Evolutionary conservation across 495 filamentous ascomycete species (phyloP).

Genomic region (Neurospora sp.): DNA sequence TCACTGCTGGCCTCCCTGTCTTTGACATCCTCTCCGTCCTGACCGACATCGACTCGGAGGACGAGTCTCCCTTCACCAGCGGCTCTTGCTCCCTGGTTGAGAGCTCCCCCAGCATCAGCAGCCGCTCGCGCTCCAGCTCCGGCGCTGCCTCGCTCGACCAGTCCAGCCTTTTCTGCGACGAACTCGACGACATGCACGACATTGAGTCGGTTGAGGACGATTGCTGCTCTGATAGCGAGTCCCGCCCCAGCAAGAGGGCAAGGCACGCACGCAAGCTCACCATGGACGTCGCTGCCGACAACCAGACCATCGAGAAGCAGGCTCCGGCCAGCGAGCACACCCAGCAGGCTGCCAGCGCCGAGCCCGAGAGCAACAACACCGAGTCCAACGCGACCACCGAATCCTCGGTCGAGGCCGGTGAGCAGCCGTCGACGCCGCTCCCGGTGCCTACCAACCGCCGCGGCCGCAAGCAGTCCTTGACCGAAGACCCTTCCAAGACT

Average conservation of each 20-base stretch:
- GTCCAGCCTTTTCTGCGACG: slow-evolving; percentile 62
- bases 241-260: background rate
- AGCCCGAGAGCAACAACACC: slow-evolving; percentile 10
- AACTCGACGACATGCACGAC: slow-evolving; percentile 55
- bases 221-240: background rate
- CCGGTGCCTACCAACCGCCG: slow-evolving; percentile 74
- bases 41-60: slow-evolving; percentile 77
- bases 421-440: slow-evolving; percentile 27
- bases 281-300: slow-evolving; percentile 37
- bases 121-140: slow-evolving; percentile 68
- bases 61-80: slow-evolving; percentile 60
- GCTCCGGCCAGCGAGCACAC: slow-evolving; percentile 4
- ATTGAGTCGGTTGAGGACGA: slow-evolving; percentile 38
- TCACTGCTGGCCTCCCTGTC: slow-evolving; percentile 53
- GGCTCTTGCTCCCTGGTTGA: slow-evolving; percentile 58
- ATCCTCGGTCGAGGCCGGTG: slow-evolving; percentile 16
- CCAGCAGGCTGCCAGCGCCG: slow-evolving; percentile 6
- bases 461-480: slow-evolving; percentile 96
- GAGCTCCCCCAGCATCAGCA: slow-evolving; percentile 47
- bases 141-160: slow-evolving; percentile 53
- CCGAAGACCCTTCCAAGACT: slow-evolving; percentile 96
- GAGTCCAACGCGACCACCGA: slow-evolving; percentile 16
- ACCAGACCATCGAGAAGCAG: slow-evolving; percentile 31
- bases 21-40: slow-evolving; percentile 67
- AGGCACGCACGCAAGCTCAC: slow-evolving; percentile 29